Percentiles rank a stretch among this genome's conserved stretches.
phyloP scores from a whole-genome alignment of 169 alveolate species.

The Plasmodium chabaudi region DNA sequence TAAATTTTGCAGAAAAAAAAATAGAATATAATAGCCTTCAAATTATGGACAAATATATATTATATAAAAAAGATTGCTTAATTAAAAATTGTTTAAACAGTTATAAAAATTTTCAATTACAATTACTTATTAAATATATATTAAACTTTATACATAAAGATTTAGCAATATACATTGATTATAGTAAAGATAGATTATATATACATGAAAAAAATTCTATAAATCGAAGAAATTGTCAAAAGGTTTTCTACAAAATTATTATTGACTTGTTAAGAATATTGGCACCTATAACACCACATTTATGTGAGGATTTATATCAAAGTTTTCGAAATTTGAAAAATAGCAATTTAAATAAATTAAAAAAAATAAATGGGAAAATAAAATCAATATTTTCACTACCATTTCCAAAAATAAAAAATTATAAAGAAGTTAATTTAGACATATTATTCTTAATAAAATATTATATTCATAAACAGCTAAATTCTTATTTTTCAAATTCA shows the following conservation, averaged over 20 bases:
- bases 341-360: neutral
- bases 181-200: conserved; percentile 70
- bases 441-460: conserved; percentile 47
- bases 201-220: conserved; percentile 47
- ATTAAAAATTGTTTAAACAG: conserved; percentile 27
- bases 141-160: conserved; percentile 51
- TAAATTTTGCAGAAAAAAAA: conserved; percentile 20
- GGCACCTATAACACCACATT: conserved; percentile 63
- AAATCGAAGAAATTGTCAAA: conserved; percentile 67
- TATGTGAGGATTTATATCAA: conserved; percentile 70
- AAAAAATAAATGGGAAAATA: neutral
- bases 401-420: conserved; percentile 48
- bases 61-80: conserved; percentile 31
- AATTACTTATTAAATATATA: conserved; percentile 37
- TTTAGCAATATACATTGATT: conserved; percentile 64
- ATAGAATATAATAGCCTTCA: conserved; percentile 20
- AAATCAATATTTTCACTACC: conserved; percentile 44
- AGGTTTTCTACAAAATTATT: conserved; percentile 17
- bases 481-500: conserved; percentile 21
- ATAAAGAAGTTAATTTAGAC: conserved; percentile 41
- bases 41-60: conserved; percentile 52
- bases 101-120: conserved; percentile 39
- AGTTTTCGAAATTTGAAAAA: neutral
- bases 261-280: conserved; percentile 29
- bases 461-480: conserved; percentile 67